These are phyloP conservation scores for Thelonectria blattea DNA, from an alignment of 2,329 filamentous ascomycete species.

Conservation along the genomic window DNA sequence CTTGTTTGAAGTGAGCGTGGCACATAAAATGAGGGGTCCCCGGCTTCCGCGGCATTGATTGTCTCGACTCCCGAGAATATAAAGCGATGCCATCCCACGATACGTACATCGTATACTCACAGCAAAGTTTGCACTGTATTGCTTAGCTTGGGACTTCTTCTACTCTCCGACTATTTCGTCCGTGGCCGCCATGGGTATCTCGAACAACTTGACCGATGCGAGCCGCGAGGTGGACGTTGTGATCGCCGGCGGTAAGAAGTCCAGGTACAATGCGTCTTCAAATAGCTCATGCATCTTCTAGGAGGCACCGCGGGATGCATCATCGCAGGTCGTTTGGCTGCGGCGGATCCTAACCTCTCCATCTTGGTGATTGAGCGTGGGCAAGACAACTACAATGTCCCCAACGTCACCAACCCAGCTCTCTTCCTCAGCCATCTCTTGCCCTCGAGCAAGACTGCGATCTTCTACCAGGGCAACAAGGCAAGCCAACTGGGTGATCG, in stretches of 20 bases:
- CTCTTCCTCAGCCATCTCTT: constrained; percentile 35
- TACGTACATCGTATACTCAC: too few relatives aligned
- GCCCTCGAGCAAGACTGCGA: constrained; percentile 31
- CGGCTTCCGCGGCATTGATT: background rate
- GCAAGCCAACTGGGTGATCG: constrained; percentile 33
- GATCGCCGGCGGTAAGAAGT: constrained; percentile 28
- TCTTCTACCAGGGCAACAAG: constrained; percentile 38
- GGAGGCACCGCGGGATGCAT: constrained; percentile 43
- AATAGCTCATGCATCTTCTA: constrained; percentile 11
- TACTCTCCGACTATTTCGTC: background rate
- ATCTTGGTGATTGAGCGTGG: constrained; percentile 44
- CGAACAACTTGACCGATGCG: constrained; percentile 31
- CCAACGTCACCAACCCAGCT: constrained; percentile 37
- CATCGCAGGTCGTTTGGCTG: constrained; percentile 40
- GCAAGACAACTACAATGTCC: constrained; percentile 37
- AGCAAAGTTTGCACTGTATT: too few relatives aligned
- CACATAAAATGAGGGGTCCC: background rate
- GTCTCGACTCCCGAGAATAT: background rate
- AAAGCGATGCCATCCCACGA: background rate
- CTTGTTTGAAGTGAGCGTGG: background rate
- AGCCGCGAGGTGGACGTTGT: constrained; percentile 30
- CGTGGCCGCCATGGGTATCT: background rate
- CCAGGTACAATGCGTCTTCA: background rate
- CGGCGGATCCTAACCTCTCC: constrained; percentile 37
- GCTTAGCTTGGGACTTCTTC: too few relatives aligned